phyloP scores from a whole-genome alignment of 2,329 filamentous ascomycete genomes.

The Fusarium caatingaense region DNA sequence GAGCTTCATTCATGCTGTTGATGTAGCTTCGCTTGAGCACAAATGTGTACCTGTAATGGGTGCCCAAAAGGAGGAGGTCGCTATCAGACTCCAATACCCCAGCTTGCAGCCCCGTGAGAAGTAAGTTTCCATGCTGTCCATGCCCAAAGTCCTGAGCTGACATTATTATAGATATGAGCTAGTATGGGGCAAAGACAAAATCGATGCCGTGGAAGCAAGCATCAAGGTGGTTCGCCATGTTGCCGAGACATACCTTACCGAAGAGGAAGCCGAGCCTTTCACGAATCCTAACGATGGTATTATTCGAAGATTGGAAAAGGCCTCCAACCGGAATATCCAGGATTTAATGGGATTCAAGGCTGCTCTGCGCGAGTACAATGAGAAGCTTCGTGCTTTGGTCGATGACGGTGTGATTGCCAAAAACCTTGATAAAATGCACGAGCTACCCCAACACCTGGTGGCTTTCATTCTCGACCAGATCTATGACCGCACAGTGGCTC shows the following conservation, averaged over 20 bases:
- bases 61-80: constrained; percentile 63
- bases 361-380: constrained; percentile 82
- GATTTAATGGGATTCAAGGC: constrained; percentile 75
- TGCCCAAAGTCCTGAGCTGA: constrained; percentile 26
- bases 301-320: constrained; percentile 80
- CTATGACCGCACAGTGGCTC: constrained; percentile 92
- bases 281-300: constrained; percentile 79
- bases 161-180: constrained; percentile 63
- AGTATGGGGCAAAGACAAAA: constrained; percentile 81
- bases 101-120: constrained; percentile 76
- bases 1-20: constrained; percentile 68
- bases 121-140: constrained; percentile 54
- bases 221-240: constrained; percentile 76
- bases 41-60: constrained; percentile 64
- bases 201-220: constrained; percentile 81
- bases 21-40: constrained; percentile 64
- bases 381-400: constrained; percentile 72
- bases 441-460: constrained; percentile 77
- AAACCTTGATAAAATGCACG: constrained; percentile 75
- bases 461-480: constrained; percentile 87
- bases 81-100: constrained; percentile 84
- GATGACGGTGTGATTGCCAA: constrained; percentile 77
- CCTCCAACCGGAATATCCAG: constrained; percentile 73
- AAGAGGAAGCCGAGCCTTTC: constrained; percentile 74
- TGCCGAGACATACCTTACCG: constrained; percentile 80